Percentiles rank a stretch among this genome's conserved stretches.
These are phyloP conservation scores for Ophiocordyceps camponoti-saundersi DNA, from an alignment of 2,329 filamentous ascomycete species.

Conservation along the genomic window DNA sequence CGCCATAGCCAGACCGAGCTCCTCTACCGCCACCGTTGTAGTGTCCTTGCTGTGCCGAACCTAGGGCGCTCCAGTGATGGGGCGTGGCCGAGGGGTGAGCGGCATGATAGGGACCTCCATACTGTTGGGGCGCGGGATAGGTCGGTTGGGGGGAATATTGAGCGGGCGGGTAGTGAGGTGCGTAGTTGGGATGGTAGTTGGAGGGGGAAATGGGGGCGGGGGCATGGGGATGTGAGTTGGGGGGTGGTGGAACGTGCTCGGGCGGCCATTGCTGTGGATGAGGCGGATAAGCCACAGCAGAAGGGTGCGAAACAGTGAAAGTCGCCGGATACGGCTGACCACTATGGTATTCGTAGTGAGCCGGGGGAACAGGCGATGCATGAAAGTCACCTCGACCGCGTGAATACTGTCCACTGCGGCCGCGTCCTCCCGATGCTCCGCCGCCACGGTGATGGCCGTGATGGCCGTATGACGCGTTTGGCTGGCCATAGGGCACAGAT, in stretches of 20 bases:
- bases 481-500: constrained; percentile 21
- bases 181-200: constrained; percentile 43
- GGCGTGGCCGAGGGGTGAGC: constrained; percentile 10
- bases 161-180: constrained; percentile 31
- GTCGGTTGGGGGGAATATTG: constrained; percentile 26
- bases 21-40: constrained; percentile 23
- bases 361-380: constrained; percentile 14
- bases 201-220: constrained; percentile 30
- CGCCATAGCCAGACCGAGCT: constrained; percentile 22
- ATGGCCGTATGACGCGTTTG: constrained; percentile 19
- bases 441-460: constrained; percentile 19
- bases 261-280: constrained; percentile 23
- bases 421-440: constrained; percentile 17
- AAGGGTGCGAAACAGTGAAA: constrained; percentile 17
- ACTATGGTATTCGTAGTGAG: constrained; percentile 24
- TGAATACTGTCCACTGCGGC: constrained; percentile 21
- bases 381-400: constrained; percentile 24
- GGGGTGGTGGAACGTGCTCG: constrained; percentile 19
- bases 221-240: constrained; percentile 26
- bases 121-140: constrained; percentile 23
- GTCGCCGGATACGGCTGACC: constrained; percentile 18
- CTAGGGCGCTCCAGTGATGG: constrained; percentile 9
- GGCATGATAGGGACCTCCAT: constrained; percentile 17
- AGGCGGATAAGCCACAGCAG: constrained; percentile 18
- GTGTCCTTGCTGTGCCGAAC: constrained; percentile 12